Evolutionary conservation across 306 rosid genomes (phyloP).

Genomic region (Canavalia ensiformis): DNA sequence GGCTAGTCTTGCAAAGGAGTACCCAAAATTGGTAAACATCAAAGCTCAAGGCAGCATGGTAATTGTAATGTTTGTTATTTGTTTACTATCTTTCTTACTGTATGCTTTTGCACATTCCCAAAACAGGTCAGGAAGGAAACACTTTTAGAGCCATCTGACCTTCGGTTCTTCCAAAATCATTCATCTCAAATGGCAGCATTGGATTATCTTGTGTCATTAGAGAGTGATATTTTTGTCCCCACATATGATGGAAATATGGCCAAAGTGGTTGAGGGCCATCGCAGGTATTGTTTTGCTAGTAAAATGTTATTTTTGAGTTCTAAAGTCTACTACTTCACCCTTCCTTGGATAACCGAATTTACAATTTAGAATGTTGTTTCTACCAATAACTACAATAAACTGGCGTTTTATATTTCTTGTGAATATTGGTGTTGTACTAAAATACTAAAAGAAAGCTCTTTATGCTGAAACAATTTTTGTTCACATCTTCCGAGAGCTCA

Average conservation of each 20-base stretch:
- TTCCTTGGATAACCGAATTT: background rate
- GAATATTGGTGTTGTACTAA: background rate
- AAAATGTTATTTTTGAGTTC: background rate
- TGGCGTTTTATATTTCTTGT: background rate
- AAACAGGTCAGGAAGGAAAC: conserved; percentile 96
- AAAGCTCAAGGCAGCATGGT: conserved; percentile 33
- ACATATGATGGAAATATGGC: conserved; percentile 99
- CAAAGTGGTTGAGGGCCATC: conserved; percentile 98
- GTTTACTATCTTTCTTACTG: conserved; percentile 28
- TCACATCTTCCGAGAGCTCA: background rate
- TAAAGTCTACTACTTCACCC: background rate
- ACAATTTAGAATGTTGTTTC: background rate
- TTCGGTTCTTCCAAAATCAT: conserved; percentile 88
- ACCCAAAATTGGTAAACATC: conserved; percentile 78
- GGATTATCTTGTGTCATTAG: conserved; percentile 95
- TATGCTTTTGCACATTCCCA: conserved; percentile 43
- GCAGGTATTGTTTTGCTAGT: conserved; percentile 70
- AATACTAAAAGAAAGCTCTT: background rate
- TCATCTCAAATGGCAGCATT: conserved; percentile 99
- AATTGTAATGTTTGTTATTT: conserved; percentile 30
- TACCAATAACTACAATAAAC: background rate
- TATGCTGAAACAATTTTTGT: conserved; percentile 23
- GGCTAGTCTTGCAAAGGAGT: conserved; percentile 79
- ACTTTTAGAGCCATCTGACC: conserved; percentile 84
- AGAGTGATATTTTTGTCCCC: conserved; percentile 97